These are phyloP conservation scores for Trichoderma harzianum DNA, from an alignment of 2,329 filamentous ascomycete genomes.

Conservation along the genomic window DNA sequence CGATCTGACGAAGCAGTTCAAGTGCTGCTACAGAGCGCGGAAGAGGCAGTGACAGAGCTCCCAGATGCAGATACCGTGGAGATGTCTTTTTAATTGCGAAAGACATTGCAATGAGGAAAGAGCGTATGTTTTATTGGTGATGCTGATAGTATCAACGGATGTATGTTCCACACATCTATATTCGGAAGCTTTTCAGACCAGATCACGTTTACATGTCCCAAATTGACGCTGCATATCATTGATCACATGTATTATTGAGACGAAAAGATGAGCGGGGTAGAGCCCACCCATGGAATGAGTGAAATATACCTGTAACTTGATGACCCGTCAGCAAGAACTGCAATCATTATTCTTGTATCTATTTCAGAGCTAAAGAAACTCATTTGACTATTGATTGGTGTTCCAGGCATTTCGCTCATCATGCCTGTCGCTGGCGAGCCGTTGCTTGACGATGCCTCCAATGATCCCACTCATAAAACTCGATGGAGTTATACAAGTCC, in stretches of 20 bases:
- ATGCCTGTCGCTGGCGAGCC: constrained; percentile 5
- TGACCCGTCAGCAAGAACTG: neutral
- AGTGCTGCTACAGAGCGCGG: neutral
- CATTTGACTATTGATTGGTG: neutral
- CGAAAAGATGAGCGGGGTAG: neutral
- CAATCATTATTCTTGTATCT: neutral
- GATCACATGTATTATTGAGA: neutral
- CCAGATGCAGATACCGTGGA: constrained; percentile 47
- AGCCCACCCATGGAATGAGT: neutral
- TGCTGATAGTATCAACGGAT: neutral
- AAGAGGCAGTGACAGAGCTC: neutral
- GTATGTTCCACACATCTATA: neutral
- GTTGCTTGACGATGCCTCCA: neutral
- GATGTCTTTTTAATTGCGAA: constrained; percentile 30
- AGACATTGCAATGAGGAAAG: too few species aligned
- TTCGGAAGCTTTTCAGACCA: neutral
- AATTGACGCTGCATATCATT: neutral
- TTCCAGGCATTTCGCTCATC: neutral
- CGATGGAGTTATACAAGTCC: constrained; percentile 4
- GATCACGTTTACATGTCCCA: neutral
- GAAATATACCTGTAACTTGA: neutral
- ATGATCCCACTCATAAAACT: neutral
- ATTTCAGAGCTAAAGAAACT: neutral
- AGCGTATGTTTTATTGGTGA: neutral
- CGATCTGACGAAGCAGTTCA: neutral